Conservation (phyloP, 1,284 basidiomycete genomes). For the Vanrija pseudolonga region DNA sequence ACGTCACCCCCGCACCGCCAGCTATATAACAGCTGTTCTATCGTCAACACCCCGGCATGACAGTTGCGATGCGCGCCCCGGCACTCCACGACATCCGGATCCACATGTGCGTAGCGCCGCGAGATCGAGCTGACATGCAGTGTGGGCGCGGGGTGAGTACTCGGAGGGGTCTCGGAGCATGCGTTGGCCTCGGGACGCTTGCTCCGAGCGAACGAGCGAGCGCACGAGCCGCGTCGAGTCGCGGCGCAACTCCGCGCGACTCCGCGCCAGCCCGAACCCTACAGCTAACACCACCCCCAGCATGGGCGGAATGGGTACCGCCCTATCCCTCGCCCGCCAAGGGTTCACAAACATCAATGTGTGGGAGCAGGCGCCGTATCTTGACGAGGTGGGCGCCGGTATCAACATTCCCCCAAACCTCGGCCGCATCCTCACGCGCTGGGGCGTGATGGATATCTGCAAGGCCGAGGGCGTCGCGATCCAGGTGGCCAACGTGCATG, state of each 20-base stretch:
- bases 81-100: conserved; percentile 14
- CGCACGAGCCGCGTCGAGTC: too few species aligned
- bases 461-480: conserved; percentile 35
- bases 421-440: conserved; percentile 27
- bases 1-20: too few species aligned
- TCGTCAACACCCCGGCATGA: background rate
- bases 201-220: too few species aligned
- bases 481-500: conserved; percentile 27
- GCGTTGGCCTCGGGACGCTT: too few species aligned
- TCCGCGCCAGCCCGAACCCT: background rate
- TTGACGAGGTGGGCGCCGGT: conserved; percentile 43
- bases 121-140: conserved; percentile 2
- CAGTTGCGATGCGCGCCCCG: conserved; percentile 5
- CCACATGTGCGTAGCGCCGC: conserved; percentile 15
- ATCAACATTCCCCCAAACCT: conserved; percentile 44
- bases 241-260: background rate
- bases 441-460: conserved; percentile 30
- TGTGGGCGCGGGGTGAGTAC: conserved; percentile 11
- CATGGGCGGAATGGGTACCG: conserved; percentile 38
- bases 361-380: conserved; percentile 30
- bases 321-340: conserved; percentile 32
- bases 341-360: conserved; percentile 39
- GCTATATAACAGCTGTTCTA: too few species aligned
- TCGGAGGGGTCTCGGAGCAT: background rate
- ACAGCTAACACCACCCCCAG: conserved; percentile 11